phyloP scores from a whole-genome alignment of 2,329 filamentous ascomycete genomes.

The Pestalotiopsis sp. region DNA sequence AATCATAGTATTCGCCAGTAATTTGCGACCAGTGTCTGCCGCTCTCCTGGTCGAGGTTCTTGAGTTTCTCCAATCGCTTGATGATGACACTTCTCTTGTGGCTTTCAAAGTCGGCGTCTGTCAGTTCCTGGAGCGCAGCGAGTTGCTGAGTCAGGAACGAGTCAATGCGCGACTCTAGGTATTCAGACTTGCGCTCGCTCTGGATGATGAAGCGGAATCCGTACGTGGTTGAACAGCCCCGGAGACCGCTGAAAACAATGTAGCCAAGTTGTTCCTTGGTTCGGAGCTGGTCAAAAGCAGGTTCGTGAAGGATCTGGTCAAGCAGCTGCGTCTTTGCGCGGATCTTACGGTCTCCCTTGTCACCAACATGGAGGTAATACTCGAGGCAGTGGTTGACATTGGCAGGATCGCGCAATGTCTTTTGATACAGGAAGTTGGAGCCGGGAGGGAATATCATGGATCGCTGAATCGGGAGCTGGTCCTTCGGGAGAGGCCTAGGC shows the following conservation, averaged over 20 bases:
- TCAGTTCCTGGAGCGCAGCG: constrained; percentile 51
- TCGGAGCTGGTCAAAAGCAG: constrained; percentile 89
- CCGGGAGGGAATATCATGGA: constrained; percentile 78
- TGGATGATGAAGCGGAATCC: constrained; percentile 91
- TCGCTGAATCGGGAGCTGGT: constrained; percentile 79
- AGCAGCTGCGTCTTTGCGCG: constrained; percentile 81
- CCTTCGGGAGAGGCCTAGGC: constrained; percentile 71
- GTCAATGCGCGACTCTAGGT: constrained; percentile 86
- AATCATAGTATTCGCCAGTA: constrained; percentile 84
- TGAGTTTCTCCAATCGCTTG: constrained; percentile 85
- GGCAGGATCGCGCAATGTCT: constrained; percentile 78
- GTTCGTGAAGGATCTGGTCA: constrained; percentile 90
- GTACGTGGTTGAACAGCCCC: constrained; percentile 74
- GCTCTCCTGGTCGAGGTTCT: constrained; percentile 87
- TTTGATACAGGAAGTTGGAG: constrained; percentile 82
- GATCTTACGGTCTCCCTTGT: constrained; percentile 67
- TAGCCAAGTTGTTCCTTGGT: constrained; percentile 98
- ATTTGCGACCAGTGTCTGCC: constrained; percentile 85
- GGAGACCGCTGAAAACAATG: constrained; percentile 84
- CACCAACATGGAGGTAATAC: constrained; percentile 73
- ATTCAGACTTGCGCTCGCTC: constrained; percentile 82
- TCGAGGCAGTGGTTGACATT: constrained; percentile 90
- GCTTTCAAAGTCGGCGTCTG: constrained; percentile 80
- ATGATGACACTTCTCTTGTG: constrained; percentile 90
- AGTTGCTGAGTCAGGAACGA: constrained; percentile 62